Conservation (phyloP, 1,139 yeast genomes). For the Lodderomyces parapsilosis region DNA sequence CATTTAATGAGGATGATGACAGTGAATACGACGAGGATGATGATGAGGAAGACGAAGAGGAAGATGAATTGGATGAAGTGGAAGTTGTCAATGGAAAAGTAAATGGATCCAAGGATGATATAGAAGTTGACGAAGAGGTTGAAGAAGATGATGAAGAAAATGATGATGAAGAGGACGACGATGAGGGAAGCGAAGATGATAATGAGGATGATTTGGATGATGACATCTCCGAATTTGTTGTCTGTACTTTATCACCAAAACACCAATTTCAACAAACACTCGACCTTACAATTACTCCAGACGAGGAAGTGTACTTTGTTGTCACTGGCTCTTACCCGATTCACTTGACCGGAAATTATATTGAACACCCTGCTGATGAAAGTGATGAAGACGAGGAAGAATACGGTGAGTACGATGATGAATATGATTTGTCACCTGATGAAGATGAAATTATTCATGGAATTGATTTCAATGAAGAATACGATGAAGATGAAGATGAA, state of each 20-base stretch:
- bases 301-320: conserved; percentile 90
- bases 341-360: conserved; percentile 91
- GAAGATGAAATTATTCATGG: conserved; percentile 73
- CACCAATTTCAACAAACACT: conserved; percentile 83
- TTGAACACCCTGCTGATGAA: conserved; percentile 89
- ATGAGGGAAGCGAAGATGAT: conserved; percentile 58
- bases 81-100: conserved; percentile 22
- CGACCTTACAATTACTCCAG: conserved; percentile 88
- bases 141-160: conserved; percentile 33
- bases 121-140: conserved; percentile 37
- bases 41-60: conserved; percentile 50
- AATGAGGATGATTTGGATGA: conserved; percentile 54
- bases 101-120: conserved; percentile 32
- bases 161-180: conserved; percentile 46
- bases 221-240: conserved; percentile 69
- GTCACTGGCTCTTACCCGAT: conserved; percentile 95
- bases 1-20: conserved; percentile 48
- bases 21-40: conserved; percentile 54
- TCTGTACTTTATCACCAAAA: conserved; percentile 90
- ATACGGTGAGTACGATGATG: conserved; percentile 63
- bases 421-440: conserved; percentile 87
- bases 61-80: conserved; percentile 39
- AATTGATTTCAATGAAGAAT: conserved; percentile 62
- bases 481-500: conserved; percentile 53
- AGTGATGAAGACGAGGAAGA: conserved; percentile 52